Conservation (phyloP, 495 filamentous ascomycete species). For the Jackrogersella minutella region DNA sequence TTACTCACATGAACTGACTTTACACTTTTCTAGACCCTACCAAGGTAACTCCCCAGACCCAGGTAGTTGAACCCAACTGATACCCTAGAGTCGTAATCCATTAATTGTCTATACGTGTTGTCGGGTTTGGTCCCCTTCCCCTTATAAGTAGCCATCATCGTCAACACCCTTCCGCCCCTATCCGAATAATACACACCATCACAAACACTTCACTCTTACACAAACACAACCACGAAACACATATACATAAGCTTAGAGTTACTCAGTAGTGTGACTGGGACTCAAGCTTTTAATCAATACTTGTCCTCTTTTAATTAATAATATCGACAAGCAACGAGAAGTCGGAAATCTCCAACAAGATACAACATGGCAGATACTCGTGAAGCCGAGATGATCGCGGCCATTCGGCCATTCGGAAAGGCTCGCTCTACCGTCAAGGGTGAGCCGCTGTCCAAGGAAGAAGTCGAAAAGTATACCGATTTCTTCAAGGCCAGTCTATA, state of each 20-base stretch:
- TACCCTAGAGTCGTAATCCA: slow-evolving; percentile 24
- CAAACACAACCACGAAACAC: background rate
- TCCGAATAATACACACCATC: background rate
- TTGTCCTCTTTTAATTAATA: background rate
- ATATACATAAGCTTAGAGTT: slow-evolving; percentile 8
- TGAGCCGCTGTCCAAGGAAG: slow-evolving; percentile 66
- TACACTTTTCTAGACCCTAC: slow-evolving; percentile 1
- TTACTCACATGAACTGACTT: background rate
- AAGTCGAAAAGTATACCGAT: slow-evolving; percentile 69
- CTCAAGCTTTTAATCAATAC: slow-evolving; percentile 7
- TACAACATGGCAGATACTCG: slow-evolving; percentile 47
- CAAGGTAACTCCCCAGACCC: background rate
- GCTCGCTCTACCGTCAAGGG: slow-evolving; percentile 70
- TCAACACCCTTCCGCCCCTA: slow-evolving; percentile 7
- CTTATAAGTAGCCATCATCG: slow-evolving; percentile 21
- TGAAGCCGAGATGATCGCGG: slow-evolving; percentile 52
- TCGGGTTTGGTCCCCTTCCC: background rate
- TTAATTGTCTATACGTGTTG: background rate
- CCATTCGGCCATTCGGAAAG: slow-evolving; percentile 68
- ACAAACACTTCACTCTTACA: slow-evolving; percentile 4
- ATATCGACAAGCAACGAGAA: background rate
- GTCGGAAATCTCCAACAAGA: background rate
- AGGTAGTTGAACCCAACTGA: slow-evolving; percentile 11
- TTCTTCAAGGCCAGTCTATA: slow-evolving; percentile 77
- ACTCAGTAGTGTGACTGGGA: slow-evolving; percentile 10